Conservation (phyloP, 495 filamentous ascomycete species). For the Aspergillus biplanus region DNA sequence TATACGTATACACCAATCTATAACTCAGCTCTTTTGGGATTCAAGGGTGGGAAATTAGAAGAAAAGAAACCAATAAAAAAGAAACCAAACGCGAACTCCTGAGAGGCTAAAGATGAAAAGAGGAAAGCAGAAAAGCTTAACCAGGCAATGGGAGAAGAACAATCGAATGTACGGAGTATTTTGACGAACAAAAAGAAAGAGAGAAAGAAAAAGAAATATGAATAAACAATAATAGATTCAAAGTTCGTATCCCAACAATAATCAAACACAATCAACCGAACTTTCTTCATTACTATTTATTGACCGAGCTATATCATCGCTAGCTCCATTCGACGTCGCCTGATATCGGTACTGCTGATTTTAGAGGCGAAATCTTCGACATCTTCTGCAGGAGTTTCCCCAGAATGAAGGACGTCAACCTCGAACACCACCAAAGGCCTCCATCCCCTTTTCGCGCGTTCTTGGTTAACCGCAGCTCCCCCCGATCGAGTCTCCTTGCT, state of each 20-base stretch:
- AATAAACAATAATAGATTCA: no score
- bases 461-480: conserved; percentile 80
- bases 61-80: neutral
- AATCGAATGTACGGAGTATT: no score
- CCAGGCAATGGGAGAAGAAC: no score
- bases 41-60: neutral
- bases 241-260: no score
- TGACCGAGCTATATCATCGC: conserved; percentile 34
- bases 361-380: conserved; percentile 71
- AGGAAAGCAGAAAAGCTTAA: no score
- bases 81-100: neutral
- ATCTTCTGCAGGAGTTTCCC: conserved; percentile 53
- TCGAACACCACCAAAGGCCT: conserved; percentile 76
- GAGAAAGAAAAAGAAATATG: no score
- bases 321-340: conserved; percentile 52
- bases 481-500: conserved; percentile 88
- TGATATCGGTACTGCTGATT: conserved; percentile 84
- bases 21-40: no score
- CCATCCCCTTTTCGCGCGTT: conserved; percentile 80
- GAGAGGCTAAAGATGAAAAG: no score
- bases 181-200: no score
- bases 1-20: no score
- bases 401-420: conserved; percentile 84
- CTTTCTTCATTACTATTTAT: neutral
- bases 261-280: neutral